phyloP scores from a whole-genome alignment of 2,329 filamentous ascomycete species.

The Tolypocladium nubicola region DNA sequence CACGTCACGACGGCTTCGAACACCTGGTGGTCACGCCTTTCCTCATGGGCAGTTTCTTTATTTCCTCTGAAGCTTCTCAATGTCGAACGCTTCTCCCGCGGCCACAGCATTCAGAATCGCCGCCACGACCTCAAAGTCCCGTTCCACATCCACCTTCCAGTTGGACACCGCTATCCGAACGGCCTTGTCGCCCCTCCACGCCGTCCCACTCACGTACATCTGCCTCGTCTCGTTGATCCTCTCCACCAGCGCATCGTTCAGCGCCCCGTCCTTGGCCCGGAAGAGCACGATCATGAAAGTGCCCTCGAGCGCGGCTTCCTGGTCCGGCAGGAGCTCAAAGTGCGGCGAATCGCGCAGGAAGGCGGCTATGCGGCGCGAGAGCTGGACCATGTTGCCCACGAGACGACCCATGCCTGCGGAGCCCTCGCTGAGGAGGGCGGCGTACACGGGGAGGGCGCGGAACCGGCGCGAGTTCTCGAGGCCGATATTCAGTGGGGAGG shows the following conservation, averaged over 20 bases:
- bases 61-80: conserved; percentile 2
- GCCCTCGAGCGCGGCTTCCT: conserved; percentile 31
- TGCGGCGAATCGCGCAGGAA: conserved; percentile 49
- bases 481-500: conserved; percentile 78
- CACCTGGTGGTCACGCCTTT: neutral
- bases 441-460: conserved; percentile 81
- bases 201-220: conserved; percentile 76
- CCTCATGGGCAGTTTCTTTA: neutral
- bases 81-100: conserved; percentile 17
- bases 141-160: conserved; percentile 63
- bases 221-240: conserved; percentile 63
- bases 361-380: conserved; percentile 57
- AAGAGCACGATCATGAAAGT: conserved; percentile 65
- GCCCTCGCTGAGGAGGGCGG: conserved; percentile 67
- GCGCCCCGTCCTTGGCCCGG: conserved; percentile 48
- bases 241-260: conserved; percentile 58
- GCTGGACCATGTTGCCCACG: conserved; percentile 58
- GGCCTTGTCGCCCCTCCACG: conserved; percentile 63
- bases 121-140: conserved; percentile 56
- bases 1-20: neutral
- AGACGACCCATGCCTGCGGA: conserved; percentile 56
- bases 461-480: conserved; percentile 89
- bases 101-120: conserved; percentile 47
- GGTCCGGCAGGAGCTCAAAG: conserved; percentile 57
- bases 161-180: conserved; percentile 79